Evolutionary conservation across 345 rosid genomes (phyloP).

Genomic region (Streptanthus diversifolius): DNA sequence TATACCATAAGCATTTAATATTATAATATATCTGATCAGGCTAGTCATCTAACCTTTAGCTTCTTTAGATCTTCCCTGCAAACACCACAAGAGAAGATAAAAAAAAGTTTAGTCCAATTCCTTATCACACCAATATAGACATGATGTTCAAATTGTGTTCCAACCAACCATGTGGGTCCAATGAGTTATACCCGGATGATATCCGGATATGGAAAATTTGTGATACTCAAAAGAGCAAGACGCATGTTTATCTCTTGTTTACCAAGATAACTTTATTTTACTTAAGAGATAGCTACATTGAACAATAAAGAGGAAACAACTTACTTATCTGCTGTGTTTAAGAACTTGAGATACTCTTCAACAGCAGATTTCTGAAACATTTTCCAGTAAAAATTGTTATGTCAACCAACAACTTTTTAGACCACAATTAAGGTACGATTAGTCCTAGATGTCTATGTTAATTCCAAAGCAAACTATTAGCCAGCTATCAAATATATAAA

Average conservation of each 20-base stretch:
- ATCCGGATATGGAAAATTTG: not conserved
- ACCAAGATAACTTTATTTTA: not conserved
- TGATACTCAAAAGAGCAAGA: not conserved
- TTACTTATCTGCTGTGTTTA: constrained; percentile 70
- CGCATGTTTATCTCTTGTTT: not conserved
- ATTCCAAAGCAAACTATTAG: not conserved
- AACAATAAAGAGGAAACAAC: constrained; percentile 21
- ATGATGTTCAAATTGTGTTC: not conserved
- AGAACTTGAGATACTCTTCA: constrained; percentile 55
- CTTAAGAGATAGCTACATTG: no score
- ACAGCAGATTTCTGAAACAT: constrained; percentile 52
- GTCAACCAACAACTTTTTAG: not conserved
- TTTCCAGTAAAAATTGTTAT: not conserved
- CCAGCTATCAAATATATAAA: not conserved
- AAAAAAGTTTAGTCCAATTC: not conserved
- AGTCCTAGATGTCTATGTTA: not conserved
- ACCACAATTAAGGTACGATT: not conserved
- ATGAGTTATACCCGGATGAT: not conserved
- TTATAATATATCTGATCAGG: not conserved
- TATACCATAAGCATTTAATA: not conserved
- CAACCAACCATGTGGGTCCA: not conserved
- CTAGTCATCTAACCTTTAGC: constrained; percentile 53
- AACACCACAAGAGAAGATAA: not conserved
- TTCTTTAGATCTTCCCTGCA: constrained; percentile 70
- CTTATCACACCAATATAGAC: not conserved